phyloP scores from a whole-genome alignment of 2,329 filamentous ascomycete species.

The Davidsoniella virescens region DNA sequence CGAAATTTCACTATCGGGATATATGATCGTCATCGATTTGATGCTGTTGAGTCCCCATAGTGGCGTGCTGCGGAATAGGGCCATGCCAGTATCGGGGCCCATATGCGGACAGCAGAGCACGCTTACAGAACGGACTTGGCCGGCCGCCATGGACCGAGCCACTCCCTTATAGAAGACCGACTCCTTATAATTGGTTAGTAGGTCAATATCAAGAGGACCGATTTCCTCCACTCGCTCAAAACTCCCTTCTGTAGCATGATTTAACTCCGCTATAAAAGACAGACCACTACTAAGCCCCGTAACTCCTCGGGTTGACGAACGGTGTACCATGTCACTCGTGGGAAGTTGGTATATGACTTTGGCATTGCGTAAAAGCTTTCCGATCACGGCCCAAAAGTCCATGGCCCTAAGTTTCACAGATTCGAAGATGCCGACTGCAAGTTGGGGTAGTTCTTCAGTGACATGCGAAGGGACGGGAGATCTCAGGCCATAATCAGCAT shows the following conservation, averaged over 20 bases:
- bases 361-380: too few relatives aligned
- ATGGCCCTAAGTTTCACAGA: too few relatives aligned
- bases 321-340: too few relatives aligned
- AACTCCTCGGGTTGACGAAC: too few relatives aligned
- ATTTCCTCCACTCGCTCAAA: not conserved
- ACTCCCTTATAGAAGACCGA: not conserved
- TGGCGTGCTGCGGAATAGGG: not conserved
- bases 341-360: too few relatives aligned
- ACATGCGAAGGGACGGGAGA: too few relatives aligned
- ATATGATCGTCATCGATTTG: not conserved
- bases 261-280: too few relatives aligned
- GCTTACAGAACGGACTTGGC: not conserved
- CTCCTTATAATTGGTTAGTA: not conserved
- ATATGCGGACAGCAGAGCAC: not conserved
- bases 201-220: not conserved
- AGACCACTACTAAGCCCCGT: too few relatives aligned
- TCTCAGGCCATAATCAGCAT: too few relatives aligned
- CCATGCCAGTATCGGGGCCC: not conserved
- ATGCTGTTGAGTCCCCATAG: conserved; percentile 1
- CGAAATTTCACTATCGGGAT: not conserved
- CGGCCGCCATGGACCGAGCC: not conserved
- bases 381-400: too few relatives aligned
- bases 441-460: too few relatives aligned
- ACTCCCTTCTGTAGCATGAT: not conserved
- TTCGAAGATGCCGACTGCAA: too few relatives aligned